Conservation (phyloP, 805 yeast species). For the Candida ipomoeae region DNA sequence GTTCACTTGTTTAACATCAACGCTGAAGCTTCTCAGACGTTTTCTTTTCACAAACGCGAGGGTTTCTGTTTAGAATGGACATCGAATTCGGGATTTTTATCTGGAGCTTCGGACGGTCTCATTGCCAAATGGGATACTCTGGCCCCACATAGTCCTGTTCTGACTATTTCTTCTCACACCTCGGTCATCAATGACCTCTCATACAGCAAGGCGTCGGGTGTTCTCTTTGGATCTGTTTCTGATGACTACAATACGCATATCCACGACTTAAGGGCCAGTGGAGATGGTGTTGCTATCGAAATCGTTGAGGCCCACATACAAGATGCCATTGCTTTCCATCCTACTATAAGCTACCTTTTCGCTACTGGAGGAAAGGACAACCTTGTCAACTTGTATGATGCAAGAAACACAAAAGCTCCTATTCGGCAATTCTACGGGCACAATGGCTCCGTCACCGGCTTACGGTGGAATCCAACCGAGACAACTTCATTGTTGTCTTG, state of each 20-base stretch:
- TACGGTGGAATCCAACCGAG: conserved; percentile 46
- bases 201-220: conserved; percentile 44
- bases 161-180: conserved; percentile 46
- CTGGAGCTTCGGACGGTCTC: conserved; percentile 64
- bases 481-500: conserved; percentile 53
- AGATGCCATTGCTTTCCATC: conserved; percentile 66
- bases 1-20: conserved; percentile 40
- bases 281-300: conserved; percentile 40
- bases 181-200: conserved; percentile 66
- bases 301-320: conserved; percentile 52
- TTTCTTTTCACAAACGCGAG: conserved; percentile 56
- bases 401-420: conserved; percentile 57
- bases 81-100: conserved; percentile 41
- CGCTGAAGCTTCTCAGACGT: conserved; percentile 22
- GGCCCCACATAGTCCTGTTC: conserved; percentile 43
- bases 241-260: conserved; percentile 64
- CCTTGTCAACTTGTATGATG: conserved; percentile 69
- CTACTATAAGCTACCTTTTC: conserved; percentile 47
- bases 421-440: conserved; percentile 69
- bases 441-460: conserved; percentile 36
- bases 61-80: conserved; percentile 76
- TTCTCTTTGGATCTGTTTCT: conserved; percentile 62
- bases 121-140: conserved; percentile 68
- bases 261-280: conserved; percentile 48
- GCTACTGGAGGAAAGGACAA: conserved; percentile 81